Evolutionary conservation across 2,329 filamentous ascomycete species (phyloP).

Genomic region (Apiospora marii): DNA sequence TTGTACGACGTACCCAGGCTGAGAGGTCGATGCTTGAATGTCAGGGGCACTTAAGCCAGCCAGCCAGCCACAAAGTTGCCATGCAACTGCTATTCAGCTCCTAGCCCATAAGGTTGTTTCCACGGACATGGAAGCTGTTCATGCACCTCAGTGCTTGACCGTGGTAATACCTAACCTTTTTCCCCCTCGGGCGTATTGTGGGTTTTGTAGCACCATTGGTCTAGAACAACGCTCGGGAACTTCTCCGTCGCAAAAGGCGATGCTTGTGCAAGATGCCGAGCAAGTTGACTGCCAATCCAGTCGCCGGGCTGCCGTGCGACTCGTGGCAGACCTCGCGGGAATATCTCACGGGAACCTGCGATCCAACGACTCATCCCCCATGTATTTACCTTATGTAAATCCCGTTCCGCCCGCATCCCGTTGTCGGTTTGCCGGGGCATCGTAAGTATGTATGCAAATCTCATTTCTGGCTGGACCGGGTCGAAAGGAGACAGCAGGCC

Average conservation of each 20-base stretch:
- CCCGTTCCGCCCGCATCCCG: not conserved
- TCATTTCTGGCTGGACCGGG: not conserved
- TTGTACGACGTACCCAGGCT: not conserved
- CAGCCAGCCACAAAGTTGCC: not conserved
- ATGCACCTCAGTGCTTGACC: slow-evolving; percentile 8
- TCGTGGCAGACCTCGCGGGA: not conserved
- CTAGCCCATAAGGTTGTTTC: not conserved
- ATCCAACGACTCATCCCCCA: slow-evolving; percentile 8
- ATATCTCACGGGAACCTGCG: not conserved
- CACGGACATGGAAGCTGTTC: slow-evolving; percentile 2
- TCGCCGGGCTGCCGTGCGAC: not conserved
- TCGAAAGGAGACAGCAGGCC: slow-evolving; percentile 13
- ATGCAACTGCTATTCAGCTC: not conserved
- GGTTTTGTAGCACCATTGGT: slow-evolving; percentile 13
- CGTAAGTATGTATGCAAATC: not conserved
- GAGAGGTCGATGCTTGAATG: not conserved
- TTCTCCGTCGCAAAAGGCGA: not conserved
- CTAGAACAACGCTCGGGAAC: slow-evolving; percentile 17
- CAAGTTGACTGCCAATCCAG: not conserved
- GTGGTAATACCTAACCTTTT: slow-evolving; percentile 6
- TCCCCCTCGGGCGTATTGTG: slow-evolving; percentile 13
- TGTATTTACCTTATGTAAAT: not conserved
- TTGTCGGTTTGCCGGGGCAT: slow-evolving; percentile 11
- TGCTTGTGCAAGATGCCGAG: not conserved
- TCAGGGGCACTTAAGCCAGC: not conserved